Conservation (phyloP, 2,329 filamentous ascomycete genomes). For the Spiromastix sp. region DNA sequence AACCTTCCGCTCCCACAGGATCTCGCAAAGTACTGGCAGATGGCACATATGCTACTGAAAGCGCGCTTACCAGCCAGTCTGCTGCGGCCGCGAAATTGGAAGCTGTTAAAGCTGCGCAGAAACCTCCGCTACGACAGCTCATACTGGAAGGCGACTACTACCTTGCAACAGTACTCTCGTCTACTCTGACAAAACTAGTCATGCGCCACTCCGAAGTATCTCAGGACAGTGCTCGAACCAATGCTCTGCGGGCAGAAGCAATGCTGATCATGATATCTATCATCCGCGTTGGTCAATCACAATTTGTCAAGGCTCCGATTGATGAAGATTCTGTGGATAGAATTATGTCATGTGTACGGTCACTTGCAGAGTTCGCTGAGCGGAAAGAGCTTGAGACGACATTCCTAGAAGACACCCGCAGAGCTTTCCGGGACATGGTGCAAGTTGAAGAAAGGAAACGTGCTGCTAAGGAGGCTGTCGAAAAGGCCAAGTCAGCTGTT, state of each 20-base stretch:
- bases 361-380: constrained; percentile 77
- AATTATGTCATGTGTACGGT: constrained; percentile 94
- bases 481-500: constrained; percentile 86
- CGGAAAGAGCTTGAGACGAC: constrained; percentile 86
- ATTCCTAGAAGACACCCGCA: constrained; percentile 88
- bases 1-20: constrained; percentile 64
- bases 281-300: constrained; percentile 94
- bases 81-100: constrained; percentile 83
- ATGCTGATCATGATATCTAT: constrained; percentile 99
- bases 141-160: constrained; percentile 98
- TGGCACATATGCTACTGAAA: constrained; percentile 95
- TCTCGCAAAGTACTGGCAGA: constrained; percentile 90
- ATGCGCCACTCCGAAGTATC: constrained; percentile 97
- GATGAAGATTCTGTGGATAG: constrained; percentile 98
- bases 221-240: constrained; percentile 72
- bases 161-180: constrained; percentile 86
- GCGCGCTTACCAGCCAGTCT: constrained; percentile 85
- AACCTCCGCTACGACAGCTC: constrained; percentile 85
- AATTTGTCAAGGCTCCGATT: constrained; percentile 94
- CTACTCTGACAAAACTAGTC: constrained; percentile 90
- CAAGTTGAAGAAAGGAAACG: constrained; percentile 96
- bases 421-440: constrained; percentile 95
- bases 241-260: constrained; percentile 86
- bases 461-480: constrained; percentile 81
- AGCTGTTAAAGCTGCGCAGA: constrained; percentile 92